These are phyloP conservation scores for Podospora didyma DNA, from an alignment of 495 filamentous ascomycete genomes.

Conservation along the genomic window DNA sequence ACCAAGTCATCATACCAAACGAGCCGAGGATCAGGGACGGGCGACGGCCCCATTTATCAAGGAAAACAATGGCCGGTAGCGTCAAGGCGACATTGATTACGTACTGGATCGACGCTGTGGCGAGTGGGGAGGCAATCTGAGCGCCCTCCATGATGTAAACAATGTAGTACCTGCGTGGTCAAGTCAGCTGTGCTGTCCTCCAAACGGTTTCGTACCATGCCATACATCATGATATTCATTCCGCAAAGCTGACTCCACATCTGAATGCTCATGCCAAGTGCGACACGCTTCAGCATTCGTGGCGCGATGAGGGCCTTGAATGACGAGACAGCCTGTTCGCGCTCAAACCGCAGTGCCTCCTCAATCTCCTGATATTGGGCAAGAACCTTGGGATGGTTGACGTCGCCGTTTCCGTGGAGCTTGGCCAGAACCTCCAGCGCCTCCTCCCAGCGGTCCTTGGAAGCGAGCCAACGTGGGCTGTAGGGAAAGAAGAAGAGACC, in stretches of 20 bases:
- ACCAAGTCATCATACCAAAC: slow-evolving; percentile 65
- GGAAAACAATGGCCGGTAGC: slow-evolving; percentile 66
- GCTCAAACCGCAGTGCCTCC: slow-evolving; percentile 58
- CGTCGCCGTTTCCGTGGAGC: slow-evolving; percentile 61
- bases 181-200: neutral
- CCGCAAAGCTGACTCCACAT: slow-evolving; percentile 73
- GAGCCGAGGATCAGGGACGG: slow-evolving; percentile 71
- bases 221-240: slow-evolving; percentile 69
- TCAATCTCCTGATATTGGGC: slow-evolving; percentile 66
- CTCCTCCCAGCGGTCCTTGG: slow-evolving; percentile 74
- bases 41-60: slow-evolving; percentile 74
- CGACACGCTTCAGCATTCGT: slow-evolving; percentile 63
- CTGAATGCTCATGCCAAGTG: slow-evolving; percentile 69
- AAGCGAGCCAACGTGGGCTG: slow-evolving; percentile 72
- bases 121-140: slow-evolving; percentile 58
- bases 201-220: neutral
- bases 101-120: slow-evolving; percentile 73
- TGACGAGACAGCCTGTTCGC: slow-evolving; percentile 52
- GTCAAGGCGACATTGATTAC: slow-evolving; percentile 66
- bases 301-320: slow-evolving; percentile 58
- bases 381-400: slow-evolving; percentile 58
- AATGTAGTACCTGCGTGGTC: slow-evolving; percentile 58
- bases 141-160: slow-evolving; percentile 72
- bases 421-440: slow-evolving; percentile 56
- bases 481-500: slow-evolving; percentile 70